Evolutionary conservation across 371 early-diverging fungal genomes (phyloP).

Genomic region (Polyrhizophydium stewartii): DNA sequence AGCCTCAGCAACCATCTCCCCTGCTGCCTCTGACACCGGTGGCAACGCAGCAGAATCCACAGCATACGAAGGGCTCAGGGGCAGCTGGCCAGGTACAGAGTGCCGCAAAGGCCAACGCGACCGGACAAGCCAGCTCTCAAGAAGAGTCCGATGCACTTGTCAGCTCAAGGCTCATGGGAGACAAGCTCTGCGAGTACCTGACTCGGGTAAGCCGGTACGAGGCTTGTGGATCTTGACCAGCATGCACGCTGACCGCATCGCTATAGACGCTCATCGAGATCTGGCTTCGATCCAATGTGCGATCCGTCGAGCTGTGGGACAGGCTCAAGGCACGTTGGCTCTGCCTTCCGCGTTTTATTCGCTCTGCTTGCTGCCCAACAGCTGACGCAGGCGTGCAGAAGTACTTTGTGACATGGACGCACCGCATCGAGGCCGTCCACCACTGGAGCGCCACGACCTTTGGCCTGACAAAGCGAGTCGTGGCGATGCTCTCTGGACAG

Average conservation of each 20-base stretch:
- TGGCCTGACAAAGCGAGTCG: conserved; percentile 57
- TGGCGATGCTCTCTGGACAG: conserved; percentile 58
- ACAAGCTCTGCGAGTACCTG: conserved; percentile 68
- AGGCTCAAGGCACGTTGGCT: conserved; percentile 48
- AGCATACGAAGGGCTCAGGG: no score
- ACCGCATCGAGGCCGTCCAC: conserved; percentile 60
- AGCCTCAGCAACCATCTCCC: no score
- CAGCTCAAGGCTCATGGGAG: conserved; percentile 55
- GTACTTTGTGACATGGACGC: conserved; percentile 65
- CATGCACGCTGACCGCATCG: not conserved
- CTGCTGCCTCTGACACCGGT: no score
- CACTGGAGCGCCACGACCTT: conserved; percentile 66
- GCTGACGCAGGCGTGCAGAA: conserved; percentile 3
- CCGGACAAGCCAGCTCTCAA: no score
- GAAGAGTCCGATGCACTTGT: not conserved
- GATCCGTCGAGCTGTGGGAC: conserved; percentile 71
- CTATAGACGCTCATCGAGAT: conserved; percentile 59
- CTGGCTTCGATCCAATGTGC: conserved; percentile 65
- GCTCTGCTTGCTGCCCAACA: not conserved
- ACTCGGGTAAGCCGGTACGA: conserved; percentile 58
- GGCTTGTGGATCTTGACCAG: no score
- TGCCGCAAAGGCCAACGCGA: no score
- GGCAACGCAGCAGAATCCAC: no score
- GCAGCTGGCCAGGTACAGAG: no score
- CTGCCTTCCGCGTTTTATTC: not conserved